Conservation (phyloP, 2,329 filamentous ascomycete genomes). For the Alternaria atra region DNA sequence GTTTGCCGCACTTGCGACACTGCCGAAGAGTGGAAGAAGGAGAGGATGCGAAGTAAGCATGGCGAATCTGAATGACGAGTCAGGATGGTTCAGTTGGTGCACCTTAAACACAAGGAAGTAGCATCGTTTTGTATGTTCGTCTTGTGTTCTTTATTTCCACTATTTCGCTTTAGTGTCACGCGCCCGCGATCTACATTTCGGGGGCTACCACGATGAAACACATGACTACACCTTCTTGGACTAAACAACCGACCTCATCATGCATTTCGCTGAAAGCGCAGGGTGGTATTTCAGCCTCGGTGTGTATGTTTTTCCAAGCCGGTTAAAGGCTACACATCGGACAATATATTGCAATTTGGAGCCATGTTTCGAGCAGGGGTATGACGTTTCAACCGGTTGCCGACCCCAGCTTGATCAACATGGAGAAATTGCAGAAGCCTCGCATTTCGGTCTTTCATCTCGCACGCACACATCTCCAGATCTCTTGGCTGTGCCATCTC, state of each 20-base stretch:
- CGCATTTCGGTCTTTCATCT: constrained; percentile 6
- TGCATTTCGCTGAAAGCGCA: constrained; percentile 13
- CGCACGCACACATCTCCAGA: background rate
- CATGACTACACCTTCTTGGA: constrained; percentile 11
- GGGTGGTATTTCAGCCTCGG: constrained; percentile 15
- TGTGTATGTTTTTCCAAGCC: constrained; percentile 11
- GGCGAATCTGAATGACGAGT: constrained; percentile 6
- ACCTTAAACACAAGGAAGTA: background rate
- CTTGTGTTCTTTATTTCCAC: constrained; percentile 12
- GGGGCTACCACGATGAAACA: constrained; percentile 26
- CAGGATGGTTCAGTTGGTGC: background rate
- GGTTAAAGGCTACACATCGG: constrained; percentile 20
- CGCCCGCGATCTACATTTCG: constrained; percentile 17
- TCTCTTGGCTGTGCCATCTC: constrained; percentile 12
- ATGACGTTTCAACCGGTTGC: constrained; percentile 21
- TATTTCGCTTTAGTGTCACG: constrained; percentile 18
- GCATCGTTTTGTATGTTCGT: constrained; percentile 20
- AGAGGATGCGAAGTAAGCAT: constrained; percentile 37
- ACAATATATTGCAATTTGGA: constrained; percentile 25
- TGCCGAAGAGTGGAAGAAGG: constrained; percentile 37
- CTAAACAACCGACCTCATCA: constrained; percentile 12
- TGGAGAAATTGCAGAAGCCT: constrained; percentile 14
- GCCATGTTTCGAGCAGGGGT: constrained; percentile 20
- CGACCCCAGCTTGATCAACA: constrained; percentile 14
- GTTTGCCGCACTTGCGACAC: constrained; percentile 37